phyloP scores from a whole-genome alignment of 164 flowering plant genomes.

The Liquidambar formosana region DNA sequence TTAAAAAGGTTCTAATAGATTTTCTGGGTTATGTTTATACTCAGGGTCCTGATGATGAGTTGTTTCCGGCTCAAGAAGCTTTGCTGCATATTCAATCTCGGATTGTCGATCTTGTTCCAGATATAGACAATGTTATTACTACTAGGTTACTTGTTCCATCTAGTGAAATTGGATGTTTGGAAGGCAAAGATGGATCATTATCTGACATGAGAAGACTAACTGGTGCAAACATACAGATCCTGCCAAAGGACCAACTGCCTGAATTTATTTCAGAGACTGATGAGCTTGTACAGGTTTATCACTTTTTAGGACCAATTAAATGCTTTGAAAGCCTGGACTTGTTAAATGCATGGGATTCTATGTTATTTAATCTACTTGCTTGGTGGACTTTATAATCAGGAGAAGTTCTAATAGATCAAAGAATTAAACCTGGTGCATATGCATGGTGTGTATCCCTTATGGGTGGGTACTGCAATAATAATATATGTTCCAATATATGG shows the following conservation, averaged over 20 bases:
- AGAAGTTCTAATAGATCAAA: not conserved
- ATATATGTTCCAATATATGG: not conserved
- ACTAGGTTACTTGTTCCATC: slow-evolving; percentile 81
- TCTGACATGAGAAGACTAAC: slow-evolving; percentile 60
- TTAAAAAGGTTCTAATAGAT: not conserved
- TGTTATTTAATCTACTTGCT: not conserved
- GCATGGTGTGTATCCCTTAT: not conserved
- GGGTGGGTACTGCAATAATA: slow-evolving; percentile 1
- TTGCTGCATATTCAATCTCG: slow-evolving; percentile 89
- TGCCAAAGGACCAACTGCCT: slow-evolving; percentile 74
- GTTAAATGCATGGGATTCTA: not conserved
- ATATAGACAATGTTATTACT: slow-evolving; percentile 72
- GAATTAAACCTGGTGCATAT: not conserved
- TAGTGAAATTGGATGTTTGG: slow-evolving; percentile 72
- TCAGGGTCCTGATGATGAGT: slow-evolving; percentile 94
- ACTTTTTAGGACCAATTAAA: not conserved
- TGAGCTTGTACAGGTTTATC: slow-evolving; percentile 86
- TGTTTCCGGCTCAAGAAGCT: slow-evolving; percentile 99
- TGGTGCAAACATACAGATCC: slow-evolving; percentile 72
- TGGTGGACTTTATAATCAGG: not conserved
- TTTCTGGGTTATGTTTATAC: slow-evolving; percentile 1
- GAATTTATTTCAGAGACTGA: slow-evolving; percentile 44
- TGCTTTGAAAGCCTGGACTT: not conserved
- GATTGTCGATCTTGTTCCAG: slow-evolving; percentile 84
- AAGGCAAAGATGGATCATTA: slow-evolving; percentile 68